A percentile compares a stretch with the other conserved stretches of the same genome.
Evolutionary conservation across 2,329 filamentous ascomycete genomes (phyloP).

Genomic region (Ceratocystis huliohia): DNA sequence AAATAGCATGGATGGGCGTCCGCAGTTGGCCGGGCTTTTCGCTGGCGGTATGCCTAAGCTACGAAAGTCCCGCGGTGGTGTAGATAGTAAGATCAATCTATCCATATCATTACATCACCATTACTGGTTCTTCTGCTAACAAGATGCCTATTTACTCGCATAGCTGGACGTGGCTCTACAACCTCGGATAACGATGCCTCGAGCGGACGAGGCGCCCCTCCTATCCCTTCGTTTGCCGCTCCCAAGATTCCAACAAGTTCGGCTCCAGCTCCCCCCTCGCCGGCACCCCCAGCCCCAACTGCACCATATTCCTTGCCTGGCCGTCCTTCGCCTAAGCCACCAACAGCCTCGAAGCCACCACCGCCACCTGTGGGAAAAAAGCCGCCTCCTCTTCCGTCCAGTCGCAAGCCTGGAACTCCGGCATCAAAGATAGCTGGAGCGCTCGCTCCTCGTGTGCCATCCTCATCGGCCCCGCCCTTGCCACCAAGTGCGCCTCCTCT

Average conservation of each 20-base stretch:
- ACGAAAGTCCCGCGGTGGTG: slow-evolving; percentile 69
- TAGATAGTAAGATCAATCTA: slow-evolving; percentile 42
- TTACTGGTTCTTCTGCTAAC: not conserved
- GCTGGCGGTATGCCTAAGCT: slow-evolving; percentile 92
- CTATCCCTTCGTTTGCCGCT: slow-evolving; percentile 40
- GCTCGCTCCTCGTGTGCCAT: slow-evolving; percentile 30
- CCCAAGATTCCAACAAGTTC: slow-evolving; percentile 48
- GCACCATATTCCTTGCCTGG: slow-evolving; percentile 44
- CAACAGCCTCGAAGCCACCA: slow-evolving; percentile 51
- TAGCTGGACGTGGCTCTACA: slow-evolving; percentile 19
- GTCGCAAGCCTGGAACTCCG: slow-evolving; percentile 40
- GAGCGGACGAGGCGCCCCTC: slow-evolving; percentile 29
- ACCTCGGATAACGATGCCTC: slow-evolving; percentile 6
- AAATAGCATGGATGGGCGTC: slow-evolving; percentile 43
- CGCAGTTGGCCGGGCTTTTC: slow-evolving; percentile 78
- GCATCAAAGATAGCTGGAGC: slow-evolving; percentile 28
- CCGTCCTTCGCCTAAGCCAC: slow-evolving; percentile 32
- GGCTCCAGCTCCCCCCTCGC: slow-evolving; percentile 31
- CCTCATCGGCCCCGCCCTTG: slow-evolving; percentile 30
- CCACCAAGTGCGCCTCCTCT: slow-evolving; percentile 33
- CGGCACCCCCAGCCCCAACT: slow-evolving; percentile 51
- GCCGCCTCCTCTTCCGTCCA: slow-evolving; percentile 44
- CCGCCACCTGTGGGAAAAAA: slow-evolving; percentile 72
- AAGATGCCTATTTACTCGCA: not conserved
- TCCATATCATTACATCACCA: not conserved